A percentile compares a stretch with the other conserved stretches of the same genome.
Evolutionary conservation across 176 grass and related monocot species (phyloP).

Genomic region (Avena insularis): DNA sequence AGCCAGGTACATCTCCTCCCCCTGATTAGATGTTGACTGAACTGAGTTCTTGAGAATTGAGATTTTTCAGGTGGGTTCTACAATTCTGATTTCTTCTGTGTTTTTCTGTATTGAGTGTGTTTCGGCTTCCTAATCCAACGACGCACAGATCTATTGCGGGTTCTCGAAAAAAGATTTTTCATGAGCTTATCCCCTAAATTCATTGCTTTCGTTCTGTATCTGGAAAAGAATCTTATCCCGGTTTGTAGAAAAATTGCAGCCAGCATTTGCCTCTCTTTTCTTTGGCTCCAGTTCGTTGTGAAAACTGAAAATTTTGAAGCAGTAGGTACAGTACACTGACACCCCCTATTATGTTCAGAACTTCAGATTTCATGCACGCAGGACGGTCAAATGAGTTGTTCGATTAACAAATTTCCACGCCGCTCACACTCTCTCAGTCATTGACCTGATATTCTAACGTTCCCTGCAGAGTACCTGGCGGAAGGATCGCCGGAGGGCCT

Average conservation of each 20-base stretch:
- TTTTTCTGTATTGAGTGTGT: no score
- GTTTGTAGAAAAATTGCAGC: neutral
- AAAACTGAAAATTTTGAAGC: neutral
- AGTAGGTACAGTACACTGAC: neutral
- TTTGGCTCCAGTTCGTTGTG: neutral
- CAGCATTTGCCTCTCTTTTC: neutral
- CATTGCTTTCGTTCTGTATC: neutral
- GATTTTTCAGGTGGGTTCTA: neutral
- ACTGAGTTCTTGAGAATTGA: neutral
- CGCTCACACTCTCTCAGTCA: neutral
- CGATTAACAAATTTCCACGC: neutral
- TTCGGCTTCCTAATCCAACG: no score
- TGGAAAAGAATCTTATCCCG: neutral
- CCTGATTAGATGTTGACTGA: neutral
- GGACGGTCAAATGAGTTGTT: neutral
- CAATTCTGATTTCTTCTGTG: no score
- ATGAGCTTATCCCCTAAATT: neutral
- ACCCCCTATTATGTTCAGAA: neutral
- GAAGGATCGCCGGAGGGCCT: conserved; percentile 28
- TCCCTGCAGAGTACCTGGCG: neutral
- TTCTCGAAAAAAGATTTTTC: no score
- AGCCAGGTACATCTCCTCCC: conserved; percentile 19
- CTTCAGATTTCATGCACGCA: conserved; percentile 2
- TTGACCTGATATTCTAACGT: neutral
- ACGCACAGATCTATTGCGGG: no score